A percentile compares a stretch with the other conserved stretches of the same genome.
Evolutionary conservation across 164 flowering plant species (phyloP).

Genomic region (Akebia trifoliata): DNA sequence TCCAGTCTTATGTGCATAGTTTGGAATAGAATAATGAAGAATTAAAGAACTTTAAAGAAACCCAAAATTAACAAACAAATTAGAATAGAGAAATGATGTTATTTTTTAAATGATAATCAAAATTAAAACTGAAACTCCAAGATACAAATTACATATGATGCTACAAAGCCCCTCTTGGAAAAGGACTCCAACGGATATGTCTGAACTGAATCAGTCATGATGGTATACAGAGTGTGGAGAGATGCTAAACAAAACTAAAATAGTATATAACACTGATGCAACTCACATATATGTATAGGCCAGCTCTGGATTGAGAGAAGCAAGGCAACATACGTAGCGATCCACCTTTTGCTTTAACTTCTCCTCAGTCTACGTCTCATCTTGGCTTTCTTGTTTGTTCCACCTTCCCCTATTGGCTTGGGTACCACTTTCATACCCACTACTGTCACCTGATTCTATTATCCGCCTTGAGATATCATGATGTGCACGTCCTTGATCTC

Average conservation of each 20-base stretch:
- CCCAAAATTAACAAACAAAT: not conserved
- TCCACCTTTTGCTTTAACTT: slow-evolving; percentile 8
- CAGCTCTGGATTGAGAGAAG: not conserved
- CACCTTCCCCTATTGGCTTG: slow-evolving; percentile 34
- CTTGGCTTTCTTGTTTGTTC: slow-evolving; percentile 41
- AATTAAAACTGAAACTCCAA: slow-evolving; percentile 1
- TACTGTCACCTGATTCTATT: slow-evolving; percentile 68
- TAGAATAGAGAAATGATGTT: not conserved
- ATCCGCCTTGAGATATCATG: slow-evolving; percentile 31
- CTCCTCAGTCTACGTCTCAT: slow-evolving; percentile 9
- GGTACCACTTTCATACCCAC: slow-evolving; percentile 64
- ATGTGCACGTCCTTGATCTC: slow-evolving; percentile 39
- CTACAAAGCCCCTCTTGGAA: not conserved
- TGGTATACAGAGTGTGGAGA: not conserved
- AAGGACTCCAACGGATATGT: not conserved
- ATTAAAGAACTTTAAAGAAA: slow-evolving; percentile 5
- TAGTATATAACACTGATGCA: not conserved
- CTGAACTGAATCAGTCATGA: slow-evolving; percentile 7
- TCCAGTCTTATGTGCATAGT: not conserved
- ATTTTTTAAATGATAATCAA: not conserved
- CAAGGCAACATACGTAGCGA: not conserved
- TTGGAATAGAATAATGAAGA: not conserved
- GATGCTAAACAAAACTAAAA: slow-evolving; percentile 7
- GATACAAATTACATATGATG: not conserved
- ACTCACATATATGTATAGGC: slow-evolving; percentile 1